Conservation (phyloP, 106 monocot species). For the Gastrodia elata region DNA sequence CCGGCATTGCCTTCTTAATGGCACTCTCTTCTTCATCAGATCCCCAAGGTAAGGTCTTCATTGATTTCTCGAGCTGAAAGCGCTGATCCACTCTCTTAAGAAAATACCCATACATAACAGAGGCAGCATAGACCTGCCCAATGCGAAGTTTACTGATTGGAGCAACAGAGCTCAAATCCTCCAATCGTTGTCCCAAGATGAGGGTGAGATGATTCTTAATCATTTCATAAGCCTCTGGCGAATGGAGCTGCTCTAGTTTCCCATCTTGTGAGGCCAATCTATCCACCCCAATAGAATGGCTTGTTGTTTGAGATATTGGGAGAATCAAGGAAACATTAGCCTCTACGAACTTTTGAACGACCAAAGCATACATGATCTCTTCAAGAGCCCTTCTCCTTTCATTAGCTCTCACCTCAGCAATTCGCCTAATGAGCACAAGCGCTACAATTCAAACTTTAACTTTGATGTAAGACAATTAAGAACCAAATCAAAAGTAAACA, state of each 20-base stretch:
- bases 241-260: slow-evolving; percentile 61
- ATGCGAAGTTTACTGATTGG: slow-evolving; percentile 74
- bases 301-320: slow-evolving; percentile 26
- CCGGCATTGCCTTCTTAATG: slow-evolving; percentile 21
- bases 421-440: slow-evolving; percentile 42
- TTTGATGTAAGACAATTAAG: neutral
- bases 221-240: slow-evolving; percentile 79
- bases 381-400: slow-evolving; percentile 67
- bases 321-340: slow-evolving; percentile 67
- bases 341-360: slow-evolving; percentile 85
- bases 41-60: slow-evolving; percentile 74
- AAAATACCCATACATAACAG: slow-evolving; percentile 92
- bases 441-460: neutral
- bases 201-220: slow-evolving; percentile 69
- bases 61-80: slow-evolving; percentile 86
- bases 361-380: slow-evolving; percentile 75
- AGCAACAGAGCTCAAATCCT: slow-evolving; percentile 31
- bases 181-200: slow-evolving; percentile 51
- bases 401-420: slow-evolving; percentile 84
- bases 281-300: slow-evolving; percentile 32
- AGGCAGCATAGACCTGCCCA: slow-evolving; percentile 90
- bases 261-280: slow-evolving; percentile 40
- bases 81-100: slow-evolving; percentile 80
- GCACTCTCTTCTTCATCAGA: slow-evolving; percentile 30
- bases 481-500: neutral